phyloP scores from a whole-genome alignment of 73 alveolate species.

The Paraurostyla sp. region DNA sequence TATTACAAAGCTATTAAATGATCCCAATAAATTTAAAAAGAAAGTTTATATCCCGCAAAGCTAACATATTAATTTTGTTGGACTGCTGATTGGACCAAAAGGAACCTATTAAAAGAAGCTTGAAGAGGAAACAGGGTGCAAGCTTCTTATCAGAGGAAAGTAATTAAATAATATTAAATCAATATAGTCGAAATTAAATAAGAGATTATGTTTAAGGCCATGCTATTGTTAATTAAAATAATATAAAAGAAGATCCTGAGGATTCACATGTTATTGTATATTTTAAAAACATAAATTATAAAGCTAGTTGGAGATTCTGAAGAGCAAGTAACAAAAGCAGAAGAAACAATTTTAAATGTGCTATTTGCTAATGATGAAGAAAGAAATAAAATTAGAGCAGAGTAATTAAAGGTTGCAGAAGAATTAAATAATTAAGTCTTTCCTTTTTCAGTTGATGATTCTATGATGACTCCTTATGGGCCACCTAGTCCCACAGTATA shows the following conservation, averaged over 20 bases:
- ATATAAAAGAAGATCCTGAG: conserved; percentile 81
- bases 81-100: conserved; percentile 92
- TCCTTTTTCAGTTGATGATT: conserved; percentile 73
- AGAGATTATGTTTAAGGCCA: conserved; percentile 55
- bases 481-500: conserved; percentile 81
- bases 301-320: conserved; percentile 81
- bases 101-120: conserved; percentile 90
- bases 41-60: conserved; percentile 86
- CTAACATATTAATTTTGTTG: conserved; percentile 86
- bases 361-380: conserved; percentile 83
- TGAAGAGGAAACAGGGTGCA: conserved; percentile 90
- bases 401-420: conserved; percentile 87
- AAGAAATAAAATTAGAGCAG: conserved; percentile 87
- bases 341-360: conserved; percentile 76
- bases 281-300: background rate
- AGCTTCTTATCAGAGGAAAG: conserved; percentile 88
- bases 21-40: conserved; percentile 68
- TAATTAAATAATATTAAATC: conserved; percentile 1
- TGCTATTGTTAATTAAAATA: conserved; percentile 67
- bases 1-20: conserved; percentile 23
- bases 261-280: conserved; percentile 80
- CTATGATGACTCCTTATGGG: conserved; percentile 94
- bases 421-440: conserved; percentile 66
- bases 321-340: conserved; percentile 79
- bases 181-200: conserved; percentile 39